These are phyloP conservation scores for Soucietia sequanensis DNA, from an alignment of 805 yeast species.

Conservation along the genomic window DNA sequence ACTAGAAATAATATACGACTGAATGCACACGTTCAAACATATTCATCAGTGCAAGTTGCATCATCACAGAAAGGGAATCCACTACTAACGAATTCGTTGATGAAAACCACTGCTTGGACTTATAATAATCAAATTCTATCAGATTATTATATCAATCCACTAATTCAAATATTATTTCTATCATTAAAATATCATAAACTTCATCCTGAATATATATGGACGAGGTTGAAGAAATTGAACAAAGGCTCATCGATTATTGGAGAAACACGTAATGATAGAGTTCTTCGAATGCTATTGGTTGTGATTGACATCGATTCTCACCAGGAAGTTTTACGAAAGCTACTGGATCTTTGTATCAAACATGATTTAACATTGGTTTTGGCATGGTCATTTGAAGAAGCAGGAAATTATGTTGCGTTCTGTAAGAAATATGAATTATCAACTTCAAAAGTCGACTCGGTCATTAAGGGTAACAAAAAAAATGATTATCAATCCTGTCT, in stretches of 20 bases:
- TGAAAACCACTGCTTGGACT: conserved; percentile 55
- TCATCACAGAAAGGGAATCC: conserved; percentile 76
- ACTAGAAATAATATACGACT: conserved; percentile 15
- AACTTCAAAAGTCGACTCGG: conserved; percentile 21
- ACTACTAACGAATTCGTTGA: conserved; percentile 45
- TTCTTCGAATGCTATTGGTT: conserved; percentile 54
- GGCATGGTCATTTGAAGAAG: conserved; percentile 54
- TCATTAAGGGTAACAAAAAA: conserved; percentile 43
- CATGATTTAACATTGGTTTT: conserved; percentile 49
- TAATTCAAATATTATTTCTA: conserved; percentile 57
- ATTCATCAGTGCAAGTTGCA: conserved; percentile 50
- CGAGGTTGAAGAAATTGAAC: conserved; percentile 45
- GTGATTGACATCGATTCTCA: conserved; percentile 66
- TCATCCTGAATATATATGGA: conserved; percentile 71
- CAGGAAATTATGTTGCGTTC: conserved; percentile 41
- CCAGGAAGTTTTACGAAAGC: conserved; percentile 45
- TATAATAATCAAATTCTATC: conserved; percentile 51
- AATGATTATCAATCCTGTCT: conserved; percentile 46
- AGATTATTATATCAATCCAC: conserved; percentile 63
- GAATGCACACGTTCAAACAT: conserved; percentile 11
- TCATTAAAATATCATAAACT: conserved; percentile 72
- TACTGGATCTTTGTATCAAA: conserved; percentile 48
- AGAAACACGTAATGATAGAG: conserved; percentile 33
- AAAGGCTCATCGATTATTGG: conserved; percentile 26
- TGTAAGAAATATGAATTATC: conserved; percentile 37